These are phyloP conservation scores for Ceratobasidium sp. DNA, from an alignment of 1,284 basidiomycete species.

Conservation along the genomic window DNA sequence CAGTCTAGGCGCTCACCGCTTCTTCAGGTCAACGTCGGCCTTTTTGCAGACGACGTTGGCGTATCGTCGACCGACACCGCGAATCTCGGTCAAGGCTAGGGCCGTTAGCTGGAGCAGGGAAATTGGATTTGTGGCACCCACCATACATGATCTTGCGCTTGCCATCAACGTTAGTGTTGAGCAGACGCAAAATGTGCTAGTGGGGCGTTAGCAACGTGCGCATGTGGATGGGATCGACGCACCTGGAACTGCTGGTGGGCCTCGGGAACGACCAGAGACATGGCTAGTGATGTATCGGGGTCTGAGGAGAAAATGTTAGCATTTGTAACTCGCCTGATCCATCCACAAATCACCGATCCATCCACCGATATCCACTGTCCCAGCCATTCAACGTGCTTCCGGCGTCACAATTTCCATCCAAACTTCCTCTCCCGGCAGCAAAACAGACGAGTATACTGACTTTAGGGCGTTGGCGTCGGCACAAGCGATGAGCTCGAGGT, in stretches of 20 bases:
- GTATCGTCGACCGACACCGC: conserved; percentile 99
- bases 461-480: conserved; percentile 33
- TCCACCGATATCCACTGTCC: neutral
- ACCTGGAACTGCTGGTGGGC: conserved; percentile 93
- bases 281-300: conserved; percentile 47
- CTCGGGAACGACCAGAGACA: conserved; percentile 95
- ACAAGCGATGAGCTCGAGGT: conserved; percentile 21
- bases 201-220: neutral
- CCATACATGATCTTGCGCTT: conserved; percentile 97
- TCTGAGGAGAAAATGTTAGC: neutral
- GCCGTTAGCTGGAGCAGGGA: neutral
- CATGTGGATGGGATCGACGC: conserved; percentile 43
- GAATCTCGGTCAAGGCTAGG: conserved; percentile 90
- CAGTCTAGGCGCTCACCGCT: conserved; percentile 74
- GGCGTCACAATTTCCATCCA: neutral
- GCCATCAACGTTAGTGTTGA: conserved; percentile 99
- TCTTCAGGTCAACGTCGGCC: conserved; percentile 98
- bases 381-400: neutral
- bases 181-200: conserved; percentile 95
- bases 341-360: conserved; percentile 11
- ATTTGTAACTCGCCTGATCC: conserved; percentile 14
- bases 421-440: neutral
- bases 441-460: neutral
- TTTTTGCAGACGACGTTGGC: conserved; percentile 99
- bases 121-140: neutral